These are phyloP conservation scores for Botrytis aclada DNA, from an alignment of 2,329 filamentous ascomycete genomes.

Conservation along the genomic window DNA sequence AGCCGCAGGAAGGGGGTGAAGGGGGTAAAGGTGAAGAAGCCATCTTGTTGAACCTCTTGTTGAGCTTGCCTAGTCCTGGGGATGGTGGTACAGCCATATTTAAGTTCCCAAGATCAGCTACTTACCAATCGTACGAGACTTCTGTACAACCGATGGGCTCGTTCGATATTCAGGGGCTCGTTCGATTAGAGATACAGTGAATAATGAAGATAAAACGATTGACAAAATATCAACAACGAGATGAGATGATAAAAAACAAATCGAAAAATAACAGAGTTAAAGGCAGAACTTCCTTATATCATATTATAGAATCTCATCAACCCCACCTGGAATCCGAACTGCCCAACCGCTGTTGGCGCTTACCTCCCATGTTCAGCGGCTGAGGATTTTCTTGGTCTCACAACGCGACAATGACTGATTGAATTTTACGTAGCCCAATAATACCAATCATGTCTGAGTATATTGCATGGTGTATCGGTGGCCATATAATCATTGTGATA, in stretches of 20 bases:
- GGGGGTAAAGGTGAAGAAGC: neutral
- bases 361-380: slow-evolving; percentile 13
- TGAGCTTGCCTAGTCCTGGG: neutral
- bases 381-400: slow-evolving; percentile 1
- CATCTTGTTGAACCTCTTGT: neutral
- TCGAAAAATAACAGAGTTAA: neutral
- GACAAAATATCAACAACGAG: neutral
- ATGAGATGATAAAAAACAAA: neutral
- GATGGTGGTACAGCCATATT: neutral
- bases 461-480: neutral
- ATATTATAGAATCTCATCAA: neutral
- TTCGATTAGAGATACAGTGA: slow-evolving; percentile 5
- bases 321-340: neutral
- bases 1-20: slow-evolving; percentile 6
- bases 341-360: slow-evolving; percentile 6
- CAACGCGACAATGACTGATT: neutral
- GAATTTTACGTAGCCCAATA: neutral
- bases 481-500: neutral
- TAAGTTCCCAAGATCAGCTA: neutral
- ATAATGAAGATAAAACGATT: neutral
- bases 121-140: neutral
- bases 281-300: neutral
- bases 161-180: neutral
- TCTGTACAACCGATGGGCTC: neutral
- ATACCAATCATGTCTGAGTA: neutral